Base-by-base conservation (phyloP, 2,329 filamentous ascomycete species). In the Fusarium transvaalense region DNA sequence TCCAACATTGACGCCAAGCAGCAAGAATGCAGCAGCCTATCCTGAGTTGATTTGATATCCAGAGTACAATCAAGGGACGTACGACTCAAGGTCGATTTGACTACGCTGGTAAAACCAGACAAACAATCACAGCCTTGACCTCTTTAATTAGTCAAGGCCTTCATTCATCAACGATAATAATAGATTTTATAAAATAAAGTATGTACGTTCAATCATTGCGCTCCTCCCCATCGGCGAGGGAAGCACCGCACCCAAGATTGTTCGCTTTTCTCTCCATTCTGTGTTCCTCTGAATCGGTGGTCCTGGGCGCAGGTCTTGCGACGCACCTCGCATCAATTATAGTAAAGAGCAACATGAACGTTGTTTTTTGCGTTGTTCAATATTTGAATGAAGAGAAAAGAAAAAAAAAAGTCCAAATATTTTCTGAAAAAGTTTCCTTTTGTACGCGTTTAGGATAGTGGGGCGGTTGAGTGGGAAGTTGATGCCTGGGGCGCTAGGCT, bases 181-280 rank as follows among this genome's bases (percentile, higher is more conserved):
- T 31, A 27, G 6, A 25, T 5, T 23, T 19, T 37, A 47, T 15
- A 14, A 45, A n/a, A 39, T 53, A 27, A 60, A 61, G 66, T 54
- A 84, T 86, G 84, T 86, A 81, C 83, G 84, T 74, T 85, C 84
- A 85, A 86, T 86, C 84, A 86, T 86, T 86, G 84, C 84, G 84
- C 82, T 86, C 84, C 84, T 83, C 79, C 82, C 79, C 84, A 86
- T 78, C 55, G 62, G 75, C 78, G 76, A 79, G 82, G 78, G 79
- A 80, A 85, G 81, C 84, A 86, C 82, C 84, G 84, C 84, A 86
- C 84, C 84, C 84, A 86, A 86, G 84, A 86, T 85, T 85, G 83
- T 82, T 81, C 84, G 83, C 74, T 78, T 84, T 82, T 66, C 77
- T 86, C 84, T 86, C 80, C 84, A 82, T 86, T 82, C 81, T 83